These are phyloP conservation scores for Xylaria sp. DNA, from an alignment of 2,329 filamentous ascomycete species.

Conservation along the genomic window DNA sequence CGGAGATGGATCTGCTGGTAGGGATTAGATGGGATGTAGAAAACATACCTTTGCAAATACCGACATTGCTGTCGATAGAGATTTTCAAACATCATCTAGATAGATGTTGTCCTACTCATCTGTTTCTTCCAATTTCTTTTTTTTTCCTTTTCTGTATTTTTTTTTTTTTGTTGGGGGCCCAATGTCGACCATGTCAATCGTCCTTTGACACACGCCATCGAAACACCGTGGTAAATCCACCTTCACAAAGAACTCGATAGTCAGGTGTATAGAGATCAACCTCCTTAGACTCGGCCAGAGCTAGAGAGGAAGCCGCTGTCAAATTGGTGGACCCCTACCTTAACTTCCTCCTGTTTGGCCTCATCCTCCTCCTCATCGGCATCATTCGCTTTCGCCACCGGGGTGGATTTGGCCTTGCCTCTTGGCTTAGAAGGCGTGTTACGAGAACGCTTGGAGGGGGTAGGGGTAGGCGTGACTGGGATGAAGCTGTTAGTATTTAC, in stretches of 20 bases:
- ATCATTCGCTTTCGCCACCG: no score
- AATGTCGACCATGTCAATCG: no score
- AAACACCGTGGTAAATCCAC: background rate
- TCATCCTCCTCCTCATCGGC: background rate
- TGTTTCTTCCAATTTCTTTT: background rate
- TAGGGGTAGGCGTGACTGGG: background rate
- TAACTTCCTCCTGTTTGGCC: background rate
- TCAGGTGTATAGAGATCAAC: no score
- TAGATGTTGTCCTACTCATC: background rate
- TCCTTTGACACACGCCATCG: no score
- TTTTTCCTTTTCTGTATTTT: background rate
- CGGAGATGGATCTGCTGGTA: background rate
- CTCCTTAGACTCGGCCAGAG: background rate
- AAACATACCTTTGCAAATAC: conserved; percentile 3
- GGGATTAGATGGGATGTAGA: background rate
- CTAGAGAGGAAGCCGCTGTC: background rate
- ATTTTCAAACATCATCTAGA: background rate
- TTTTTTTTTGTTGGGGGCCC: background rate
- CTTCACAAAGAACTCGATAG: background rate
- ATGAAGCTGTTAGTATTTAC: background rate
- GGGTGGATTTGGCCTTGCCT: conserved; percentile 4
- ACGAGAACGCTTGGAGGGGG: conserved; percentile 21
- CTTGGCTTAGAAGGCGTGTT: background rate
- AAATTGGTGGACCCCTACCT: no score
- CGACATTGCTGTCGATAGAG: conserved; percentile 1